Percentiles rank a stretch among this genome's conserved stretches.
phyloP scores from a whole-genome alignment of 2,329 filamentous ascomycete genomes.

The Exophiala sideris region DNA sequence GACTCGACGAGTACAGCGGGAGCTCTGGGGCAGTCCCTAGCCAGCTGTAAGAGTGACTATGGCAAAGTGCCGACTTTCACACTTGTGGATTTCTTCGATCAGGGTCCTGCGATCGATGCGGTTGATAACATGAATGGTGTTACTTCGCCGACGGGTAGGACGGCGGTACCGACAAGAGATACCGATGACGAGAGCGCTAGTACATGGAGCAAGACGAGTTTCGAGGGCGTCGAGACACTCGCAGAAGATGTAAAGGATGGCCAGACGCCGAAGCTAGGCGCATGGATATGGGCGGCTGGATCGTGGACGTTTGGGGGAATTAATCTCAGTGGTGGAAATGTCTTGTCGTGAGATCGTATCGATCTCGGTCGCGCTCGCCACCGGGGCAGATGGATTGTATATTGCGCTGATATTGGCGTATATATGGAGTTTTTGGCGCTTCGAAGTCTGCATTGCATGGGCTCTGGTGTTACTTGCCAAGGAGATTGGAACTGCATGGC shows the following conservation, averaged over 20 bases:
- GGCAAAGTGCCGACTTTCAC: constrained; percentile 63
- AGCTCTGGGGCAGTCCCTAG: constrained; percentile 47
- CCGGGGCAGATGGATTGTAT: no score
- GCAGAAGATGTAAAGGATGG: constrained; percentile 37
- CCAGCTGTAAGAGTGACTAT: constrained; percentile 57
- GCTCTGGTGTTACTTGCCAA: no score
- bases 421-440: no score
- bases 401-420: no score
- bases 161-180: constrained; percentile 31
- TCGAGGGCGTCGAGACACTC: constrained; percentile 38
- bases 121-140: constrained; percentile 66
- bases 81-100: constrained; percentile 76
- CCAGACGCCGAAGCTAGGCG: constrained; percentile 37
- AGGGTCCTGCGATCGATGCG: constrained; percentile 65
- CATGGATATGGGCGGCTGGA: constrained; percentile 45
- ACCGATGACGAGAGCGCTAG: constrained; percentile 29
- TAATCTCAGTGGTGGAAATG: constrained; percentile 26
- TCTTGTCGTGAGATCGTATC: constrained; percentile 1
- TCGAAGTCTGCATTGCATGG: no score
- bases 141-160: constrained; percentile 44
- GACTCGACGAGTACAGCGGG: constrained; percentile 52
- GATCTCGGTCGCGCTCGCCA: no score
- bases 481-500: no score
- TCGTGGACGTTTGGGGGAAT: constrained; percentile 44
- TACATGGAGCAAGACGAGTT: constrained; percentile 30